These are phyloP conservation scores for Vaccinium myrtillus DNA, from an alignment of 148 eudicot species.

Conservation along the genomic window DNA sequence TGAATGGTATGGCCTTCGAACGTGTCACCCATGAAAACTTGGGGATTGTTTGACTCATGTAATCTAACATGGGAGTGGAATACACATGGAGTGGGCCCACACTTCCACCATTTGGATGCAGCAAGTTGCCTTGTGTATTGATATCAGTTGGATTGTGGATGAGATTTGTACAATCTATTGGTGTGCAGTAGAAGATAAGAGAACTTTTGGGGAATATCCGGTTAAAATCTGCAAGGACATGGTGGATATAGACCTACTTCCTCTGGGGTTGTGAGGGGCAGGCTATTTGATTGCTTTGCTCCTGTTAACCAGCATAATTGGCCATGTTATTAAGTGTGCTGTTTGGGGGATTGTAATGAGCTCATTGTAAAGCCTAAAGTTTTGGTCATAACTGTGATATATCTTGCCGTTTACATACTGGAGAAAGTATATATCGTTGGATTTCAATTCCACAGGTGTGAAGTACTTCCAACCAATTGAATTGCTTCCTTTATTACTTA, in stretches of 20 bases:
- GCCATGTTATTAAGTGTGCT: background rate
- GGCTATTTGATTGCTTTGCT: background rate
- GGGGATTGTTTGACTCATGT: background rate
- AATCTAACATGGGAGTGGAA: background rate
- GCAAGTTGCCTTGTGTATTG: background rate
- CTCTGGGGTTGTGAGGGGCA: background rate
- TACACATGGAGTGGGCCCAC: background rate
- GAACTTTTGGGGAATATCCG: background rate
- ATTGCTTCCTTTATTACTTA: background rate
- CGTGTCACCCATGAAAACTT: background rate
- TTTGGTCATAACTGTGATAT: background rate
- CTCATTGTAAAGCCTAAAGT: background rate
- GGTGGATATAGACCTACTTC: background rate
- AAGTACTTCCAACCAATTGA: background rate
- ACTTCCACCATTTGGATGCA: background rate
- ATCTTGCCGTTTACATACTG: background rate
- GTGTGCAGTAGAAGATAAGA: background rate
- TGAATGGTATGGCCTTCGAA: background rate
- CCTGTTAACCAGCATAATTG: background rate
- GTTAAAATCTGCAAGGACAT: background rate
- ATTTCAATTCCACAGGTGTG: background rate
- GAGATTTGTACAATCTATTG: background rate
- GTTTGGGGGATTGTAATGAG: background rate
- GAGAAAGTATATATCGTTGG: background rate
- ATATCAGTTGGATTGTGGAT: background rate